Percentiles rank a stretch among this genome's conserved stretches.
These are phyloP conservation scores for Ceratocystis harringtonii DNA, from an alignment of 2,329 filamentous ascomycete species.

Conservation along the genomic window DNA sequence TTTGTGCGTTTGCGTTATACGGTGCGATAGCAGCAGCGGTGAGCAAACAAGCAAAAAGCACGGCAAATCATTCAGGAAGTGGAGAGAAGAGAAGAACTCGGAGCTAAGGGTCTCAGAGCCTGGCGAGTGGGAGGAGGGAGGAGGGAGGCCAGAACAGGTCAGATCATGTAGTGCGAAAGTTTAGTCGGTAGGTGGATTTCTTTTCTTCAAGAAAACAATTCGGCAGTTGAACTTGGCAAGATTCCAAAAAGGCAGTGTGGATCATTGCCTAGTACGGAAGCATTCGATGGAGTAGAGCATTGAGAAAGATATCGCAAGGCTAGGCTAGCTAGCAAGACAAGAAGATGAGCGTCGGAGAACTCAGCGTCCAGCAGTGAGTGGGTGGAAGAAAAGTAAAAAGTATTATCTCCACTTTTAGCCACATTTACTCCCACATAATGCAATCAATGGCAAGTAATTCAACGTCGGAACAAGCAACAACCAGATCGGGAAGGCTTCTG, in stretches of 20 bases:
- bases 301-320: too few relatives aligned
- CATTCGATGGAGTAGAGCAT: not conserved
- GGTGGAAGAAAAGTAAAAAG: not conserved
- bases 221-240: not conserved
- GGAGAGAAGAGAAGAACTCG: not conserved
- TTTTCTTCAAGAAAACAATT: not conserved
- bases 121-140: not conserved
- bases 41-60: slow-evolving; percentile 1
- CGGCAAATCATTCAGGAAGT: not conserved
- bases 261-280: too few relatives aligned
- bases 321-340: not conserved
- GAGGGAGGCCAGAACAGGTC: not conserved
- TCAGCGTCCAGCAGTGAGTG: too few relatives aligned
- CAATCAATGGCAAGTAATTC: not conserved
- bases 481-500: not conserved
- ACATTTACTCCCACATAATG: too few relatives aligned
- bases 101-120: not conserved
- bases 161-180: not conserved
- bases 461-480: not conserved
- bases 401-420: not conserved
- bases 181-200: not conserved
- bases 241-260: too few relatives aligned
- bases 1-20: not conserved
- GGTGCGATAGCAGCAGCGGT: not conserved
- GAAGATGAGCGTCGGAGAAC: not conserved